Evolutionary conservation across 371 early-diverging fungal species (phyloP).

Genomic region (Apophysomyces elegans): DNA sequence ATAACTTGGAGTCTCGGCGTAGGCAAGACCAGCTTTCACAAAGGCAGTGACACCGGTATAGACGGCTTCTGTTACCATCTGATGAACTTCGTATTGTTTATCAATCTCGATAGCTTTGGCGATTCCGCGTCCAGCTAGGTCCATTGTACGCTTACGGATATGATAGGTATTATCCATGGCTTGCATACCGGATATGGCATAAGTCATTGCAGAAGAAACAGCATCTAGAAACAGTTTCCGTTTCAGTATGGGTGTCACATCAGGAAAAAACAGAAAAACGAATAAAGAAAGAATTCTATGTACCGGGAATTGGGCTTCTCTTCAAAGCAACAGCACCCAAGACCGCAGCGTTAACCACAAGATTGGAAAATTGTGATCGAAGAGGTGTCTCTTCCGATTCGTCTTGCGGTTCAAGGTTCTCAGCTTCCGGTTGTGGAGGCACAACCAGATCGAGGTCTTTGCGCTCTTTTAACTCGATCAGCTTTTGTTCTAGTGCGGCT

Average conservation of each 20-base stretch:
- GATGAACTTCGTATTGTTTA: conserved; percentile 62
- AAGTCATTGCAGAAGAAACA: conserved; percentile 44
- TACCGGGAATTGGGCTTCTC: conserved; percentile 67
- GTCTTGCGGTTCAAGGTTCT: conserved; percentile 11
- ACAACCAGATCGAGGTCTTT: conserved; percentile 23
- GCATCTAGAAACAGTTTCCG: conserved; percentile 33
- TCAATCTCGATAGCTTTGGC: conserved; percentile 60
- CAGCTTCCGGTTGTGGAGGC: conserved; percentile 14
- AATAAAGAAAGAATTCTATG: background rate
- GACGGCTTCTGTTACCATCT: conserved; percentile 53
- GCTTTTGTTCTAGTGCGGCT: conserved; percentile 40
- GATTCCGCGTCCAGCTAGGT: conserved; percentile 49
- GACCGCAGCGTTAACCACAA: conserved; percentile 57
- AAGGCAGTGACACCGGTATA: conserved; percentile 57
- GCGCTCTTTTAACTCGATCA: conserved; percentile 29
- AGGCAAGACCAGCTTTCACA: conserved; percentile 65
- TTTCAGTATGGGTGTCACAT: background rate
- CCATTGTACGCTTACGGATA: conserved; percentile 58
- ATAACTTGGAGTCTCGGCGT: conserved; percentile 58
- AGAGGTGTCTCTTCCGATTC: conserved; percentile 17
- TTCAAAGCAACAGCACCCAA: conserved; percentile 64
- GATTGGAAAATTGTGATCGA: conserved; percentile 38
- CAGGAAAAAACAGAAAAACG: too few relatives aligned
- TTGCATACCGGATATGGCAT: conserved; percentile 42
- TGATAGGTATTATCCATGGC: conserved; percentile 56